A percentile compares a stretch with the other conserved stretches of the same genome.
phyloP scores from a whole-genome alignment of 495 filamentous ascomycete genomes.

The Talaromyces liani region DNA sequence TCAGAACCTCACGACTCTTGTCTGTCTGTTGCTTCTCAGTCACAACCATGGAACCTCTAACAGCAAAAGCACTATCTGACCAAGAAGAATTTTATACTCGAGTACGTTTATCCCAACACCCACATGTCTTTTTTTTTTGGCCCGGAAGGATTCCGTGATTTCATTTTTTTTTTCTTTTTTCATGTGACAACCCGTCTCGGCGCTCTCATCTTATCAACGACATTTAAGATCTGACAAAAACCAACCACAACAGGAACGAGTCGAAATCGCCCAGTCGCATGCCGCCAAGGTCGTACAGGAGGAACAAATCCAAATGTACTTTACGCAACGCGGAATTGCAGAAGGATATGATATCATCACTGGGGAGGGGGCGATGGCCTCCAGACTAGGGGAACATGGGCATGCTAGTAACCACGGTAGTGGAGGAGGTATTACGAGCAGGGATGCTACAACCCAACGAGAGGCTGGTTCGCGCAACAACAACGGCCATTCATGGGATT shows the following conservation, averaged over 20 bases:
- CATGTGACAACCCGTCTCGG: neutral
- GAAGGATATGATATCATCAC: neutral
- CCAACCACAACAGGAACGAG: neutral
- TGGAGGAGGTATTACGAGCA: neutral
- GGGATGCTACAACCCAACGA: neutral
- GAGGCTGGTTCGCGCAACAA: neutral
- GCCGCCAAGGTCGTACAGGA: constrained; percentile 16
- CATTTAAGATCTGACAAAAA: neutral
- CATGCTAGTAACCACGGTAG: neutral
- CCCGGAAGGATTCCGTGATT: neutral
- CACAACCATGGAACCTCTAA: neutral
- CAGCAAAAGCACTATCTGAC: neutral
- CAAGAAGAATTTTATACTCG: neutral
- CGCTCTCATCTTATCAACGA: neutral
- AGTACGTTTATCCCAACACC: neutral
- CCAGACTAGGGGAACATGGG: neutral
- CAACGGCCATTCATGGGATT: neutral
- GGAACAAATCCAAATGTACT: constrained; percentile 13
- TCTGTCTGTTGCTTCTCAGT: neutral
- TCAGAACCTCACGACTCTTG: neutral
- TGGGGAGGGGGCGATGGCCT: neutral
- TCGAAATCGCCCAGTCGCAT: constrained; percentile 8
- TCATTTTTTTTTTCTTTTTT: neutral
- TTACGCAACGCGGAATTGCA: constrained; percentile 3
- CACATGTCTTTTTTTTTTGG: neutral